phyloP scores from a whole-genome alignment of 2,329 filamentous ascomycete genomes.

The Aspergillus unguis region DNA sequence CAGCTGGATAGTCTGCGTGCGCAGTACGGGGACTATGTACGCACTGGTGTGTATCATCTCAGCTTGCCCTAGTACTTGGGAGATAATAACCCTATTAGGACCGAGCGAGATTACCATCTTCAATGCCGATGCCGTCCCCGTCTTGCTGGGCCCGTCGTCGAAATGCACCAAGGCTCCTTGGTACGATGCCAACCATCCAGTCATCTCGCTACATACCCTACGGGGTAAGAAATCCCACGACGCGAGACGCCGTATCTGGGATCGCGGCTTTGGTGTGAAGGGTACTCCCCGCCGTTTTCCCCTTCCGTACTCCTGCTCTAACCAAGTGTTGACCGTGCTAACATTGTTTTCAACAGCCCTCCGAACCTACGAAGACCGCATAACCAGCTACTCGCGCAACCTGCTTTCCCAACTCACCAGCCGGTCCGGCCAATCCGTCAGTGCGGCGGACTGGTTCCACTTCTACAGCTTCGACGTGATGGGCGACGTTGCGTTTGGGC shows the following conservation, averaged over 20 bases:
- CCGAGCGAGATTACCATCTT: not conserved
- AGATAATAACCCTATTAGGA: not conserved
- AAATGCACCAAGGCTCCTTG: slow-evolving; percentile 2
- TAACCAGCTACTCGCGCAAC: not conserved
- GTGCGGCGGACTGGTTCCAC: not conserved
- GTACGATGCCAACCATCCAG: not conserved
- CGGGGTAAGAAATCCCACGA: slow-evolving; percentile 6
- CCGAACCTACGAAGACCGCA: not conserved
- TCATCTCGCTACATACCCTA: slow-evolving; percentile 1
- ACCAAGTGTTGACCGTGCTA: not conserved
- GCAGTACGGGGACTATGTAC: not conserved
- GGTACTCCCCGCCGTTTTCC: not conserved
- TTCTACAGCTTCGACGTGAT: slow-evolving; percentile 9
- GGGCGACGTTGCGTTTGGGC: slow-evolving; percentile 1
- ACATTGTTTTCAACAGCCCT: not conserved
- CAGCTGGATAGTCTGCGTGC: not conserved
- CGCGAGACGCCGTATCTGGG: not conserved
- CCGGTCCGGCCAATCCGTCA: not conserved
- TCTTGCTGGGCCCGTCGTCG: not conserved
- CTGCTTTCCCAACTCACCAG: not conserved
- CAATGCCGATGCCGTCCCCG: not conserved
- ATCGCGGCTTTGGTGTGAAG: not conserved
- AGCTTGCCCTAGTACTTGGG: not conserved
- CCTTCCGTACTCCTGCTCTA: not conserved
- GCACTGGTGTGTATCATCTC: not conserved